phyloP scores from a whole-genome alignment of 192 early-diverging fungal species.

The Pecoramyces ruminantium region DNA sequence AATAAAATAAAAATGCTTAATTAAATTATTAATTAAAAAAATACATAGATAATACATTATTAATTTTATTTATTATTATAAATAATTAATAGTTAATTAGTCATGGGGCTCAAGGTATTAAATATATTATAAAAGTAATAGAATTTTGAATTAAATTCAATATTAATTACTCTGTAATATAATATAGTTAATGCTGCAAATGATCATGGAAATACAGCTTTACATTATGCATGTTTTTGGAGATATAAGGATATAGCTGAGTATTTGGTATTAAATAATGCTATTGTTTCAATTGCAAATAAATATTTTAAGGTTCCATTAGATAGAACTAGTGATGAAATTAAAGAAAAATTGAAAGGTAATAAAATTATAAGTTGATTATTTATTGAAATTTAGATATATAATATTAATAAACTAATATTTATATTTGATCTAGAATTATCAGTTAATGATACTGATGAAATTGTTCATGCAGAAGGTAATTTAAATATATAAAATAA shows the following conservation, averaged over 20 bases:
- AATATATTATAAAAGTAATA: not conserved
- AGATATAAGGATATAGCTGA: constrained; percentile 13
- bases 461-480: not conserved
- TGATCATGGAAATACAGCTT: constrained; percentile 36
- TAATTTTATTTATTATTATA: too few relatives aligned
- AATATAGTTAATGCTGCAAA: constrained; percentile 27
- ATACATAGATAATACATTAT: too few relatives aligned
- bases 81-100: not conserved
- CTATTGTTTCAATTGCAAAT: constrained; percentile 14
- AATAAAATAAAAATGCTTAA: too few relatives aligned
- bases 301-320: constrained; percentile 18
- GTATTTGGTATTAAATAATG: constrained; percentile 4
- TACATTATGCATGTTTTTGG: constrained; percentile 38
- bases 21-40: too few relatives aligned
- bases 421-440: too few relatives aligned
- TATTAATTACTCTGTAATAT: too few relatives aligned
- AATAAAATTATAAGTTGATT: not conserved
- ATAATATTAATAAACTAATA: too few relatives aligned
- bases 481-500: too few relatives aligned
- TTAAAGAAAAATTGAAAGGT: constrained; percentile 4
- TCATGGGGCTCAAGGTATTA: not conserved
- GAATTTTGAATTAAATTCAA: not conserved
- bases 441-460: not conserved
- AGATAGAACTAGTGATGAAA: constrained; percentile 12
- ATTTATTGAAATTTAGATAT: too few relatives aligned